Conservation (phyloP, 495 filamentous ascomycete genomes). For the Talaromyces thailandensis region DNA sequence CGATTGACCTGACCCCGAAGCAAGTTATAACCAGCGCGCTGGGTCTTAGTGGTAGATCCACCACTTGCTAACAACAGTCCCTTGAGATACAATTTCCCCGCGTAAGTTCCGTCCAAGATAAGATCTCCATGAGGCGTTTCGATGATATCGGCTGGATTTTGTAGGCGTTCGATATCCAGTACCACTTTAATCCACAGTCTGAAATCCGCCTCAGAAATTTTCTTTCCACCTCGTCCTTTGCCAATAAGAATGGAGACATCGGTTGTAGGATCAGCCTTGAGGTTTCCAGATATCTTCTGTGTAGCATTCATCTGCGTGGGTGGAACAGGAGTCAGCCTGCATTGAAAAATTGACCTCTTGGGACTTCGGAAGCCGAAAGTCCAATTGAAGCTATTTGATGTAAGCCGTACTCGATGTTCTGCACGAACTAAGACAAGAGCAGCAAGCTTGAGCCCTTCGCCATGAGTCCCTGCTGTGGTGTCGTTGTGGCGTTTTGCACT, state of each 20-base stretch:
- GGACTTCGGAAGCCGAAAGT: constrained; percentile 1
- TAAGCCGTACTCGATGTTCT: background rate
- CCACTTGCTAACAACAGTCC: background rate
- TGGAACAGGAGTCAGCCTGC: background rate
- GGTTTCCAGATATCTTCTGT: background rate
- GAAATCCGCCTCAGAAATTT: background rate
- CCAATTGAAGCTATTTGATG: background rate
- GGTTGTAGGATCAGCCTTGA: background rate
- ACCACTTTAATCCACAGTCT: background rate
- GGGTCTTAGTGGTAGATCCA: background rate
- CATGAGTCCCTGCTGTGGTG: background rate
- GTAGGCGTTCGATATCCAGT: background rate
- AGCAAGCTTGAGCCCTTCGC: constrained; percentile 10
- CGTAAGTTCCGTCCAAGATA: background rate
- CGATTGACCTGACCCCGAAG: background rate
- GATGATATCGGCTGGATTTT: background rate
- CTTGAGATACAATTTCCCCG: background rate
- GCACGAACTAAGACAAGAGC: constrained; percentile 2
- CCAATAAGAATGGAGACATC: background rate
- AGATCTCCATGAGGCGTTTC: background rate
- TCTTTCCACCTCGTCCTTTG: background rate
- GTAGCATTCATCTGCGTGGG: background rate
- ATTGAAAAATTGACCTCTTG: background rate
- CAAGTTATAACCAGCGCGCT: background rate
- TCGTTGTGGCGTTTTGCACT: background rate